Evolutionary conservation across 768 basidiomycete species (phyloP), one percentile per base, ranked within the genome.

Genomic region (Lactarius sanguifluus): DNA sequence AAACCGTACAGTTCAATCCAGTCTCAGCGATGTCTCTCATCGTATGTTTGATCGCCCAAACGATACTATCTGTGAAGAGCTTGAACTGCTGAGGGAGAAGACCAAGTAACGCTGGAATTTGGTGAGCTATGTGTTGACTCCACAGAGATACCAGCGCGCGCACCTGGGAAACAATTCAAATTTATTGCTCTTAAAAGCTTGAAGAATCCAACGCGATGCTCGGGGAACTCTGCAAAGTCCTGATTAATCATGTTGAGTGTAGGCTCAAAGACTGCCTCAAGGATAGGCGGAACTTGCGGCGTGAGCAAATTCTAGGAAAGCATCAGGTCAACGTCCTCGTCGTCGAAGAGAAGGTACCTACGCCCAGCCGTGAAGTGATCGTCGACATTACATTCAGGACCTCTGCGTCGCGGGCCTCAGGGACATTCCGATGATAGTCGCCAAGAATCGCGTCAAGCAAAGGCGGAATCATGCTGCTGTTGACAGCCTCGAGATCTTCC

Each of bases 11-110:
- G 73, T 89, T 91, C 66, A 93, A 77, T 52, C 91, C 91, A 52
- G 90, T 92, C 75, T 98, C 96, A 5, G 94, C 93, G 68, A 99
- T 97, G 77, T 98, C 96, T 62, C 96, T 86, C 94, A 97, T 95
- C 18, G 94, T 98, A 79, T 99, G 97, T 77, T 99, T 99, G 81
- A 98, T 96, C n/a, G 95, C 96, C 96, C 97, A 99, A 60, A 96
- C 90, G 70, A 98, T 91, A 67, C 94, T 95, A 77, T 98, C 96
- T 87, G 97, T 98, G 77, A 97, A 91, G 66, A 98, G 80, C 79
- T 97, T 98, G 85, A 98, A 98, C 78, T 97, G 93, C 56, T 83
- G 78, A 12, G 94, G 90, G n/a, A 94, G 93, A 66, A 97, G 84
- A 30, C 85, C 86, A 64, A 96, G 83, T 56, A 98, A 79, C 7